These are phyloP conservation scores for Tuber microsphaerosporum DNA, from an alignment of 495 filamentous ascomycete genomes.

Conservation along the genomic window DNA sequence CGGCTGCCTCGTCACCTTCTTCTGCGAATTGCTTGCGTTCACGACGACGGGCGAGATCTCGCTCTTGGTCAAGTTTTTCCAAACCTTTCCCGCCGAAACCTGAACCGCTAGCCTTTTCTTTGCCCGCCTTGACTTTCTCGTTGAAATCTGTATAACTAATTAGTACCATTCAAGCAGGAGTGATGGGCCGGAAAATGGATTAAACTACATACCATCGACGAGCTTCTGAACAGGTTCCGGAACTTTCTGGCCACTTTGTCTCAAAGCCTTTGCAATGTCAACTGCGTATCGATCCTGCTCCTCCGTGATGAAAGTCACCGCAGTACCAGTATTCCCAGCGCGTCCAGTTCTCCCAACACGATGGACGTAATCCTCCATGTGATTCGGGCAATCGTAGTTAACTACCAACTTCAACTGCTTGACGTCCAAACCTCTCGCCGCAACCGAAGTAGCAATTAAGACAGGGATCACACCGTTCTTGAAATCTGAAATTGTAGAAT, in stretches of 20 bases:
- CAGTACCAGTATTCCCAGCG: conserved; percentile 89
- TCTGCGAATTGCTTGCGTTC: conserved; percentile 85
- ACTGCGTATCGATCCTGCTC: conserved; percentile 85
- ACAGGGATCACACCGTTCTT: conserved; percentile 84
- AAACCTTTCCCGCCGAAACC: conserved; percentile 95
- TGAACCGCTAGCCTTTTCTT: conserved; percentile 70
- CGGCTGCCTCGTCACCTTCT: conserved; percentile 80
- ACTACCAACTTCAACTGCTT: conserved; percentile 94
- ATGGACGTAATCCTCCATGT: conserved; percentile 97
- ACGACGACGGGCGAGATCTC: conserved; percentile 71
- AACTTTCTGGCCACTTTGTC: conserved; percentile 75
- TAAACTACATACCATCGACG: conserved; percentile 46
- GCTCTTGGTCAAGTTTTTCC: conserved; percentile 81
- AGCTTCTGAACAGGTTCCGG: conserved; percentile 64
- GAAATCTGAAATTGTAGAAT: conserved; percentile 91
- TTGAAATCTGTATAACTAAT: conserved; percentile 48
- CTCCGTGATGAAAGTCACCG: conserved; percentile 86
- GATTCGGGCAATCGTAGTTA: conserved; percentile 94
- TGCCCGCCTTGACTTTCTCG: conserved; percentile 85
- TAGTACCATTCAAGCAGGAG: background rate
- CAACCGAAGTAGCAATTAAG: conserved; percentile 90
- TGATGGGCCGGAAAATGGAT: background rate
- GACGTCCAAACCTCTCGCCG: conserved; percentile 89
- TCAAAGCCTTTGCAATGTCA: conserved; percentile 88
- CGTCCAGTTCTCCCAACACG: conserved; percentile 89